Percentiles rank a stretch among this genome's conserved stretches.
Conservation (phyloP, 1,139 yeast species). For the Suhomyces panamericanus region DNA sequence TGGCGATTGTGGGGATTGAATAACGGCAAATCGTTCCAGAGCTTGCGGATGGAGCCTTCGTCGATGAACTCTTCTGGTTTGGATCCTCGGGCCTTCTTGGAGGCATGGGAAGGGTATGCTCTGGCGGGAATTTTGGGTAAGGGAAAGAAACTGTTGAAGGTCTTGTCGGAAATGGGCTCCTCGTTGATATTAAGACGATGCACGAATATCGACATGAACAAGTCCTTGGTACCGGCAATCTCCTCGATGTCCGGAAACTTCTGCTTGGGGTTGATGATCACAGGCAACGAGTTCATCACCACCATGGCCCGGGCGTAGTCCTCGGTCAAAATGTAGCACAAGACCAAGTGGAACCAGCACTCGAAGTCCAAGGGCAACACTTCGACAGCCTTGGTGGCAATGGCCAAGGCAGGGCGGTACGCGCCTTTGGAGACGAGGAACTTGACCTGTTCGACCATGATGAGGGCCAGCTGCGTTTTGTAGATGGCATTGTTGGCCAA, state of each 20-base stretch:
- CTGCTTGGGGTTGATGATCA: slow-evolving; percentile 19
- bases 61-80: slow-evolving; percentile 8
- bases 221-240: slow-evolving; percentile 35
- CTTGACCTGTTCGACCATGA: slow-evolving; percentile 41
- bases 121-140: slow-evolving; percentile 21
- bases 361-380: slow-evolving; percentile 46
- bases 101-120: slow-evolving; percentile 4
- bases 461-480: slow-evolving; percentile 38
- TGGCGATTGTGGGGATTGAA: slow-evolving; percentile 36
- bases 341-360: slow-evolving; percentile 39
- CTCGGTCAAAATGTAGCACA: slow-evolving; percentile 34
- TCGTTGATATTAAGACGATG: slow-evolving; percentile 21
- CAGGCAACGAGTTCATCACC: slow-evolving; percentile 40
- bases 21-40: slow-evolving; percentile 37
- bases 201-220: slow-evolving; percentile 29
- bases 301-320: slow-evolving; percentile 34
- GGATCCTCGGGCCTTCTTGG: neutral
- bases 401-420: slow-evolving; percentile 28
- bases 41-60: slow-evolving; percentile 30
- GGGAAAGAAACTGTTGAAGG: slow-evolving; percentile 37
- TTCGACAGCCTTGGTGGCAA: slow-evolving; percentile 34
- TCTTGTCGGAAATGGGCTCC: slow-evolving; percentile 35
- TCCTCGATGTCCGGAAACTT: slow-evolving; percentile 20
- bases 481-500: slow-evolving; percentile 20
- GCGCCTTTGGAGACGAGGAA: slow-evolving; percentile 34